Conservation (phyloP, 768 basidiomycete genomes). For the Saitozyma sp. region DNA sequence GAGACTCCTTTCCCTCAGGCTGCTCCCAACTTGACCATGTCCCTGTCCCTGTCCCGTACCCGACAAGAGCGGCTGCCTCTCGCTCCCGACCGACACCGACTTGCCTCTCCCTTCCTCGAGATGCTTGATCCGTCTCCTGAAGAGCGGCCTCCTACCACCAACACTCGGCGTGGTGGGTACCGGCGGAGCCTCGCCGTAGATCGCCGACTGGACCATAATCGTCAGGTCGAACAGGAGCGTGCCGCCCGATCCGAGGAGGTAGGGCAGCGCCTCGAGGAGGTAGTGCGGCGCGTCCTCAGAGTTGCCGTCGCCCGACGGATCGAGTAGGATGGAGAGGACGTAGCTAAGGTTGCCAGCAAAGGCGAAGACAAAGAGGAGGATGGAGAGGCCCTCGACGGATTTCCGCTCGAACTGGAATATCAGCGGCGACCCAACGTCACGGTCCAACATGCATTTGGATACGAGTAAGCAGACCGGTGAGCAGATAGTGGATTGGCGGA, state of each 20-base stretch:
- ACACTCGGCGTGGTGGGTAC: background rate
- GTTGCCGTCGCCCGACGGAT: constrained; percentile 56
- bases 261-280: constrained; percentile 83
- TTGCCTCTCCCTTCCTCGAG: constrained; percentile 26
- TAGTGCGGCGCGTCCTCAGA: constrained; percentile 66
- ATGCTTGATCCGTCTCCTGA: constrained; percentile 16
- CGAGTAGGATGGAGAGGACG: constrained; percentile 81
- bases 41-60: background rate
- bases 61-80: constrained; percentile 19
- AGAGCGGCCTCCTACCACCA: background rate
- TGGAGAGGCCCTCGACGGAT: constrained; percentile 93
- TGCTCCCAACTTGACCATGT: too few relatives aligned
- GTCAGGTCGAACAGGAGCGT: constrained; percentile 90
- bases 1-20: too few relatives aligned
- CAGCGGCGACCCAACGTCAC: constrained; percentile 1
- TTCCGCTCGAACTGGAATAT: constrained; percentile 71
- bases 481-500: constrained; percentile 25
- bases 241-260: constrained; percentile 86
- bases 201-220: constrained; percentile 79
- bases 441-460: background rate
- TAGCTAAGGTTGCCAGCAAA: constrained; percentile 93
- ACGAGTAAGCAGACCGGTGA: background rate
- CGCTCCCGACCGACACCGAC: constrained; percentile 6
- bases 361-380: constrained; percentile 88
- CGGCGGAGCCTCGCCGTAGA: constrained; percentile 60